Evolutionary conservation across 441 rosid species (phyloP).

Genomic region (Dalechampia spathulata): DNA sequence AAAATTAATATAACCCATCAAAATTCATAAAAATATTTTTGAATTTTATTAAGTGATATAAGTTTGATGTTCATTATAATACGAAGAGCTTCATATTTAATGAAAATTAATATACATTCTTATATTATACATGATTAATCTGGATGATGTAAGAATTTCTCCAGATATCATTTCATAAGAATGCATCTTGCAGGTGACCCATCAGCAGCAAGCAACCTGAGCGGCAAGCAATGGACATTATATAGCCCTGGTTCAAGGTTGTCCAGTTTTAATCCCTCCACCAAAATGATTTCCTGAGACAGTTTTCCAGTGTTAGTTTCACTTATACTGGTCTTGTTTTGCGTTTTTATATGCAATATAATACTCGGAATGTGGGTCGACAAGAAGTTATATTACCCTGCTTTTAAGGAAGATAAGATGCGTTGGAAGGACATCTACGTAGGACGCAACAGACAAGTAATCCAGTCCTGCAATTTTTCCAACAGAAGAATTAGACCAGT

Average conservation of each 20-base stretch:
- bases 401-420: constrained; percentile 36
- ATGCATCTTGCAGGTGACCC: constrained; percentile 70
- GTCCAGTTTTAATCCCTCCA: constrained; percentile 68
- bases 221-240: constrained; percentile 51
- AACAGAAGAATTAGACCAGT: not conserved
- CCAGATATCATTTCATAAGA: constrained; percentile 39
- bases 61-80: too few relatives aligned
- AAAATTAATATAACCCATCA: too few relatives aligned
- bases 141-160: too few relatives aligned
- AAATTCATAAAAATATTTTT: too few relatives aligned
- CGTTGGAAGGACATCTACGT: constrained; percentile 21
- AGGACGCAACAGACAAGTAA: constrained; percentile 47
- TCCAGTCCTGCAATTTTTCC: constrained; percentile 32
- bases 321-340: too few relatives aligned
- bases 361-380: too few relatives aligned
- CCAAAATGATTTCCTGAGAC: constrained; percentile 52
- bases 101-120: too few relatives aligned
- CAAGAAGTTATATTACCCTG: constrained; percentile 24
- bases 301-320: not conserved
- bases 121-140: too few relatives aligned
- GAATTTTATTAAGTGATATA: too few relatives aligned
- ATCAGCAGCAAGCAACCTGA: constrained; percentile 51
- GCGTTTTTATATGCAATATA: too few relatives aligned
- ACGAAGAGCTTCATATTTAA: too few relatives aligned
- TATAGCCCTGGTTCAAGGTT: constrained; percentile 41